Percentiles rank a stretch among this genome's conserved stretches.
phyloP scores from a whole-genome alignment of 208 protist species.

The Kentomonas sorsogonicus region DNA sequence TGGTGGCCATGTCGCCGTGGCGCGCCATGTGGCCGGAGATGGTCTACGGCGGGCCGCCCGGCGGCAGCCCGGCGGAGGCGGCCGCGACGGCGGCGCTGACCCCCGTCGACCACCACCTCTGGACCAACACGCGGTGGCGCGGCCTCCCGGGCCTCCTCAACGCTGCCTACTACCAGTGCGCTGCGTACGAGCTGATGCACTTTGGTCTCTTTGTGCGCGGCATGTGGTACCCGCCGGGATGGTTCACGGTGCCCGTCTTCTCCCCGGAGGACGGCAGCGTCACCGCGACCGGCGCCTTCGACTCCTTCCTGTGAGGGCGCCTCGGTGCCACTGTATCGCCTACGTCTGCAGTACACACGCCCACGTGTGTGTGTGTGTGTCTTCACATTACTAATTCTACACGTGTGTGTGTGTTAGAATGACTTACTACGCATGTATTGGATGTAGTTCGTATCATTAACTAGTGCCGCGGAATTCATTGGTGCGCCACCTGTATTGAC shows the following conservation, averaged over 20 bases:
- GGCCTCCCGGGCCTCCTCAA: constrained; percentile 59
- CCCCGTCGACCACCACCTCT: constrained; percentile 50
- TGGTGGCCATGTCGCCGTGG: constrained; percentile 79
- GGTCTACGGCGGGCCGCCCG: constrained; percentile 27
- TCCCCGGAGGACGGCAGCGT: constrained; percentile 37
- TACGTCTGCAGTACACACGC: no score
- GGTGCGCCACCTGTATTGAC: no score
- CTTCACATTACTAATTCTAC: no score
- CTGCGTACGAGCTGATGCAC: constrained; percentile 78
- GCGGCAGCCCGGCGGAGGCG: background rate
- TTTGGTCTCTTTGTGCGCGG: constrained; percentile 72
- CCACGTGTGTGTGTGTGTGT: no score
- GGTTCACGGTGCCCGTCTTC: constrained; percentile 59
- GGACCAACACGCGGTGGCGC: constrained; percentile 64
- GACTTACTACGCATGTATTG: no score
- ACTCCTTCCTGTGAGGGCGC: no score
- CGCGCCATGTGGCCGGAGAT: constrained; percentile 84
- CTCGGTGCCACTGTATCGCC: no score
- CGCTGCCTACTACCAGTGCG: constrained; percentile 49
- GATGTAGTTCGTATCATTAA: no score
- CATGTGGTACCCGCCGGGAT: constrained; percentile 70
- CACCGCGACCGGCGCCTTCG: no score
- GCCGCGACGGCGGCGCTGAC: background rate
- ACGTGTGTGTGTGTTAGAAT: no score
- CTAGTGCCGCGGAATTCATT: no score